Conservation (phyloP, 306 rosid genomes). For the Spatholobus suberectus region DNA sequence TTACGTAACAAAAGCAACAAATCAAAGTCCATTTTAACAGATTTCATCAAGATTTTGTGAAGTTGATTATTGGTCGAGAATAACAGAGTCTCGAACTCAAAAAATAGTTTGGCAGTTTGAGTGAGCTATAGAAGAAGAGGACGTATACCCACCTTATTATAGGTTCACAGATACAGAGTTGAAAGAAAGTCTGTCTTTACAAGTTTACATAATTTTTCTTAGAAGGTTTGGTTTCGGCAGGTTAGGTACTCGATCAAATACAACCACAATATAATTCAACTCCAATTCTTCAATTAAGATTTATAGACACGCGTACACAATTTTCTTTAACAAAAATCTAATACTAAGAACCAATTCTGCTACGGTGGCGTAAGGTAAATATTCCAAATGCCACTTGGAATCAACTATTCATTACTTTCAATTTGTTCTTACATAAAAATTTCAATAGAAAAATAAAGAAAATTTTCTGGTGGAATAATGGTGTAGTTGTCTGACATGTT, state of each 20-base stretch:
- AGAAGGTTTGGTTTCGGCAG: not conserved
- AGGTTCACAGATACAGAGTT: too few species aligned
- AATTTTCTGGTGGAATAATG: conserved; percentile 26
- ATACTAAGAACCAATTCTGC: not conserved
- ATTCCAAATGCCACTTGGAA: not conserved
- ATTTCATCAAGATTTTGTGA: too few species aligned
- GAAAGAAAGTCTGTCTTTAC: too few species aligned
- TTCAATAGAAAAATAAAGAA: conserved; percentile 25
- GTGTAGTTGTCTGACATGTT: conserved; percentile 24
- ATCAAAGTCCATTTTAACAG: too few species aligned
- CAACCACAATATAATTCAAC: conserved; percentile 43
- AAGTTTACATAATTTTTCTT: too few species aligned
- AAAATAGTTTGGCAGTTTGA: too few species aligned
- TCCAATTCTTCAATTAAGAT: conserved; percentile 25
- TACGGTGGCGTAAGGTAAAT: not conserved
- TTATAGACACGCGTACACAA: not conserved
- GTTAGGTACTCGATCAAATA: conserved; percentile 47
- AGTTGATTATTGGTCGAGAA: too few species aligned
- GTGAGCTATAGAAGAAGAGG: not conserved
- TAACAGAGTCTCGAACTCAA: too few species aligned
- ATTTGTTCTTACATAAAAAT: conserved; percentile 36
- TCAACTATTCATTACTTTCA: conserved; percentile 37
- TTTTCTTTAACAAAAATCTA: not conserved
- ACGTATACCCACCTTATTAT: too few species aligned
- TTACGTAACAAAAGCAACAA: too few species aligned